Evolutionary conservation across 2,329 filamentous ascomycete species (phyloP), one percentile per base, ranked within the genome.

Genomic region (Sordariomycetes sp.): DNA sequence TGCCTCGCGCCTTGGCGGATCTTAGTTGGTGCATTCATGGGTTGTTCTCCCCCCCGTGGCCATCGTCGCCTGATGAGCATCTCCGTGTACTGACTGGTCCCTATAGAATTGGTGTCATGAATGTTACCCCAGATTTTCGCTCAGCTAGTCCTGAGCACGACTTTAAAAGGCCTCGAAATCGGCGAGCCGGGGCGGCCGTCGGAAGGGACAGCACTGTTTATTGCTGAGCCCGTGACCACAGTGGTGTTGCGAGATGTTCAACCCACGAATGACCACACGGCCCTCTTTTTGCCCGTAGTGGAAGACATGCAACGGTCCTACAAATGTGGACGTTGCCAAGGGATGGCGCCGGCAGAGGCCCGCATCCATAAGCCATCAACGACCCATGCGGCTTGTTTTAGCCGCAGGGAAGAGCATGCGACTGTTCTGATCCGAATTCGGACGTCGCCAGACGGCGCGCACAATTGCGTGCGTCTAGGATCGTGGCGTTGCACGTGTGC

Each of bases 61-160:
- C 46, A 50, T 50, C 12, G 20, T 11, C 20, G 3, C 46, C 3
- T 20, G 20, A 24, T n/a, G 22, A 20, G 16, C 16, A 50, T 50
- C 20, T 24, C 46, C 4, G 18, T 24, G n/a, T 50, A 20, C n/a
- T 50, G 22, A 50, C 20, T 50, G 22, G 10, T 14, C 11, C n/a
- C 3, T 12, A 11, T n/a, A 50, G 46, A 50, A 50, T 12, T 8
- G 7, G 3, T 24, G 46, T 20, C n/a, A 24, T 22, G 20, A 24
- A 24, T 50, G 22, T 48, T 37, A 14, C 24, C 32, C 53, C 34
- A 28, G 25, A 14, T 51, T n/a, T 18, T 34, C 50, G 35, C 24
- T 46, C 43, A 40, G 43, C 28, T 64, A 60, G 68, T 71, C 69
- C 68, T 69, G 61, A 66, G 69, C 64, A 70, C 37, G 70, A 72